These are phyloP conservation scores for Apiospora saccharicola DNA, from an alignment of 2,329 filamentous ascomycete genomes.

Conservation along the genomic window DNA sequence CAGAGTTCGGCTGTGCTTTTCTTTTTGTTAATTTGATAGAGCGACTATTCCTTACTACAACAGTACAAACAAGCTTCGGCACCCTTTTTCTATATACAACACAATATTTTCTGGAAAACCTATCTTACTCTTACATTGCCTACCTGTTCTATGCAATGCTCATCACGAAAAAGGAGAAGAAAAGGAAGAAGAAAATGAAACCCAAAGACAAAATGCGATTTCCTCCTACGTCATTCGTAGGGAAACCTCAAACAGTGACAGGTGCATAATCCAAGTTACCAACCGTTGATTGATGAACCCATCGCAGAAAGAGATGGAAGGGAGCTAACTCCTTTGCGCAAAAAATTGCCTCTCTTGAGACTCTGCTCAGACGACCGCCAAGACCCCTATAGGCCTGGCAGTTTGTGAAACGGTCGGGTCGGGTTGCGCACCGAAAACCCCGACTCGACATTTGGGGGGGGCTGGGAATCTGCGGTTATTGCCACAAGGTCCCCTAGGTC, in stretches of 20 bases:
- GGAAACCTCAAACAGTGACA: not conserved
- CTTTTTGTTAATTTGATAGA: conserved; percentile 2
- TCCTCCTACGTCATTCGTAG: not conserved
- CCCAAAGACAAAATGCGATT: too few species aligned
- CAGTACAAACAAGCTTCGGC: conserved; percentile 16
- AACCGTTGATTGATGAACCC: not conserved
- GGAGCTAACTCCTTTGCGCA: not conserved
- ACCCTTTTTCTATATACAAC: not conserved
- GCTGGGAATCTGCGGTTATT: not conserved
- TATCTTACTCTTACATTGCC: too few species aligned
- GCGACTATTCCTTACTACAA: conserved; percentile 21
- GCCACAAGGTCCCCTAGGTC: not conserved
- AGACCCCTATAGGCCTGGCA: not conserved
- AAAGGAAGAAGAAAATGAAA: too few species aligned
- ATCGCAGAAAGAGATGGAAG: not conserved
- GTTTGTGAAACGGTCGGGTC: not conserved
- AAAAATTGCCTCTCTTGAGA: not conserved
- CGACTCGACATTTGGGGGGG: not conserved
- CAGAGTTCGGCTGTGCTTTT: not conserved
- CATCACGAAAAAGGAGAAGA: not conserved
- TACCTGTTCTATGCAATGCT: not conserved
- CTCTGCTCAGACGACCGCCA: conserved; percentile 1
- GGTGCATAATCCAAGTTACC: not conserved
- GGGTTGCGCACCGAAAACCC: not conserved
- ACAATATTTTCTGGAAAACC: not conserved